Evolutionary conservation across 305 asterid species (phyloP), one percentile per base, ranked within the genome.

Genomic region (Solanum hybrid): DNA sequence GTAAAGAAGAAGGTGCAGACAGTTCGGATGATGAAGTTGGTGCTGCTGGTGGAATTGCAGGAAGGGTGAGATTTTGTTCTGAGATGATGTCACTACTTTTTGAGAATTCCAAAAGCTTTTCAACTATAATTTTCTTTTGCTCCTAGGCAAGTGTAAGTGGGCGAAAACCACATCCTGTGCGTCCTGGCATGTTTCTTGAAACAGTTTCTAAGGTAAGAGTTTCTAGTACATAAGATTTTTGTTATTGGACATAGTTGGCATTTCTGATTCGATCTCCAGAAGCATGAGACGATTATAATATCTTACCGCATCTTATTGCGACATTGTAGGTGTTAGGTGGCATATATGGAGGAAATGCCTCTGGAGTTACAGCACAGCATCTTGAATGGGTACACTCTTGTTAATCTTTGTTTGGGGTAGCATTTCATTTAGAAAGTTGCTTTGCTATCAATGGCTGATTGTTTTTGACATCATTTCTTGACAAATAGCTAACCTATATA

Each of bases 101-200:
- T 51, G 73, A 29, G 41, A 84, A 29, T 29, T 84, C 76, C 31
- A 31, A 84, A 83, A 51, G 88, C 27, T 77, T 77, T 36, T 39
- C 90, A 88, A 77, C 57, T 24, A 86, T 89, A 89, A 89, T 57
- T 94, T 73, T 91, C 90, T 85, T 93, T 84, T 93, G 76, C 20
- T 26, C 77, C 84, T 97, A 97, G 99, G 98, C 89, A 90, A 96
- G 99, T 90, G 94, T 95, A 91, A 92, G 93, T 88, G 98, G 98
- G 37, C 94, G 93, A 65, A 95, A 92, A 88, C 94, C 99, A 86
- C 91, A 94, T 90, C 99, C 99, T 39, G 99, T 97, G 81, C 98
- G 98, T 32, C 99, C 99, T 81, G 99, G 99, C 94, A 97, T 97
- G 99, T 97, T 97, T 92, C 97, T 96, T 88, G 99, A 97, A 90